phyloP scores from a whole-genome alignment of 345 rosid species.

The Heritiera fomes region DNA sequence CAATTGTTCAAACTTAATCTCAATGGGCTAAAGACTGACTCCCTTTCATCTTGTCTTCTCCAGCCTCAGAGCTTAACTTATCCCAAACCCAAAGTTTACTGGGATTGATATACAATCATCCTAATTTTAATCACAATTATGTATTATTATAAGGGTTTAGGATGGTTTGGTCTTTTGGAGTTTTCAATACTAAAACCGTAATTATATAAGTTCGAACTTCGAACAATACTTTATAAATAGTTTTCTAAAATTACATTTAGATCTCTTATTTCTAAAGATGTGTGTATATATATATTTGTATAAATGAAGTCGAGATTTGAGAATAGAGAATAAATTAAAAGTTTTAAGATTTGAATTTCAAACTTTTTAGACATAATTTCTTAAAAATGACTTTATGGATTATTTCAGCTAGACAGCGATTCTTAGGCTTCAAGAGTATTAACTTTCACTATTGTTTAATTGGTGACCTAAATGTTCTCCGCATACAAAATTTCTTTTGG shows the following conservation, averaged over 20 bases:
- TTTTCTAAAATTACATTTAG: not conserved
- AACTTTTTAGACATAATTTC: too few species aligned
- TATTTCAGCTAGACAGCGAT: too few species aligned
- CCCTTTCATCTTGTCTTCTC: not conserved
- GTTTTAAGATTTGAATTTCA: too few species aligned
- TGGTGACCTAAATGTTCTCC: not conserved
- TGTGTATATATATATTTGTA: not conserved
- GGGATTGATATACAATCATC: too few species aligned
- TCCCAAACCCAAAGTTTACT: not conserved
- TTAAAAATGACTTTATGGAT: too few species aligned
- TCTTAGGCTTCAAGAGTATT: not conserved
- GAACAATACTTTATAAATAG: not conserved
- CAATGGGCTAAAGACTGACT: not conserved
- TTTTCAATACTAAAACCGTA: not conserved
- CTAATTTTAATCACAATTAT: too few species aligned
- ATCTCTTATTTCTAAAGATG: not conserved
- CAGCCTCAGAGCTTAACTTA: not conserved
- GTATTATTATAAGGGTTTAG: not conserved
- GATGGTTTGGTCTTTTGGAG: not conserved
- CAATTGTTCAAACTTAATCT: not conserved
- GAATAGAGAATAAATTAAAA: too few species aligned
- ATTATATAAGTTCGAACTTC: not conserved
- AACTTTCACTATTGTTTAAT: not conserved
- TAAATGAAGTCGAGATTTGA: too few species aligned
- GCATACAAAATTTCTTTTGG: not conserved